phyloP scores from a whole-genome alignment of 805 yeast genomes.

The Tetrapisispora taiwanensis region DNA sequence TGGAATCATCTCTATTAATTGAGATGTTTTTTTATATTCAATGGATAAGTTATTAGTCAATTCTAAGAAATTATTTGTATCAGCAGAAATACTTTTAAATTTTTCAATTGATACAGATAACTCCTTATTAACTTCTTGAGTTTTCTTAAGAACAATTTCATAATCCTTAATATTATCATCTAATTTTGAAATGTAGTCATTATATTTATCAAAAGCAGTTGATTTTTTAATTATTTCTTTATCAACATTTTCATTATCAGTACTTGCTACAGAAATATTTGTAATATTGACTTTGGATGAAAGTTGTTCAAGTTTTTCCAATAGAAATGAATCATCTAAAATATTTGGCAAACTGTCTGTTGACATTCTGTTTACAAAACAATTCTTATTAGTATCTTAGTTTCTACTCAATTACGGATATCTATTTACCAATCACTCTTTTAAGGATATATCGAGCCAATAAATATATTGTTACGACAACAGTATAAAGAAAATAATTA shows the following conservation, averaged over 20 bases:
- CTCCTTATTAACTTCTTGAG: conserved; percentile 27
- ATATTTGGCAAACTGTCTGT: conserved; percentile 12
- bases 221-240: background rate
- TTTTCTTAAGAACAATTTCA: conserved; percentile 32
- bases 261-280: background rate
- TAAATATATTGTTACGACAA: too few relatives aligned
- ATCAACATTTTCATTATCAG: background rate
- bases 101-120: conserved; percentile 24
- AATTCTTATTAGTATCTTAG: background rate
- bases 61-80: conserved; percentile 31
- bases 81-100: conserved; percentile 24
- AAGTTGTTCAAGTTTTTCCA: conserved; percentile 16
- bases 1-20: conserved; percentile 48
- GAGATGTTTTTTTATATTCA: conserved; percentile 39
- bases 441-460: too few relatives aligned
- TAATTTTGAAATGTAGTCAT: conserved; percentile 14
- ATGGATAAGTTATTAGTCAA: conserved; percentile 38
- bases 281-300: conserved; percentile 2
- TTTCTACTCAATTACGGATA: too few relatives aligned
- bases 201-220: conserved; percentile 13
- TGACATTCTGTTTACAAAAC: background rate
- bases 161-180: conserved; percentile 32
- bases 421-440: too few relatives aligned
- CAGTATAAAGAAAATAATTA: too few relatives aligned
- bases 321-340: conserved; percentile 19